Conservation (phyloP, 192 early-diverging fungal genomes). For the Ambispora gerdemannii region DNA sequence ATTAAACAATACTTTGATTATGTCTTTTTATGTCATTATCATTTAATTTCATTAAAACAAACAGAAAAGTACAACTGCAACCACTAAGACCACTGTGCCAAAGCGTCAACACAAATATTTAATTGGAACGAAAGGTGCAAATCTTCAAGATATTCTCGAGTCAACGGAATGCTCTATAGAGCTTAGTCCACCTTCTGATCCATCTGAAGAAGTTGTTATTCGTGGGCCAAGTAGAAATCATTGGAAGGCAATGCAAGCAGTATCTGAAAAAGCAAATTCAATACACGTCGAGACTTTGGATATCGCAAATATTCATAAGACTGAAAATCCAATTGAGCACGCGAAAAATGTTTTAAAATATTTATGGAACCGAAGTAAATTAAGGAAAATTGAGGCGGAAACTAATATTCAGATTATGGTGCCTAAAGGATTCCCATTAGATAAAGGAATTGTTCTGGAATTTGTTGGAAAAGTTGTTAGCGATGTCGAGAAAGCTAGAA, state of each 20-base stretch:
- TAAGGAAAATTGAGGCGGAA: conserved; percentile 78
- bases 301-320: conserved; percentile 53
- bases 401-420: conserved; percentile 57
- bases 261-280: conserved; percentile 81
- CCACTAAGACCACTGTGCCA: conserved; percentile 66
- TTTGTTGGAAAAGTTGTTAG: conserved; percentile 66
- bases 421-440: conserved; percentile 45
- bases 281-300: conserved; percentile 70
- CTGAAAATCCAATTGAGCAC: conserved; percentile 52
- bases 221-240: conserved; percentile 74
- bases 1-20: too few relatives aligned
- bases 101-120: conserved; percentile 94
- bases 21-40: too few relatives aligned
- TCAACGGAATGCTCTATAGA: conserved; percentile 84
- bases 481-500: conserved; percentile 62
- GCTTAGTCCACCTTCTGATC: conserved; percentile 67
- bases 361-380: conserved; percentile 64
- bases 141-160: conserved; percentile 80
- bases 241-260: conserved; percentile 68
- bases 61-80: conserved; percentile 49
- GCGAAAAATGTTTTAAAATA: conserved; percentile 70
- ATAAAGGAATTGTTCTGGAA: conserved; percentile 63
- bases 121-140: conserved; percentile 73
- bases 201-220: conserved; percentile 72
- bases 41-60: too few relatives aligned